A percentile compares a stretch with the other conserved stretches of the same genome.
phyloP scores from a whole-genome alignment of 371 early-diverging fungal genomes.

The Apophysomyces trapeziformis region DNA sequence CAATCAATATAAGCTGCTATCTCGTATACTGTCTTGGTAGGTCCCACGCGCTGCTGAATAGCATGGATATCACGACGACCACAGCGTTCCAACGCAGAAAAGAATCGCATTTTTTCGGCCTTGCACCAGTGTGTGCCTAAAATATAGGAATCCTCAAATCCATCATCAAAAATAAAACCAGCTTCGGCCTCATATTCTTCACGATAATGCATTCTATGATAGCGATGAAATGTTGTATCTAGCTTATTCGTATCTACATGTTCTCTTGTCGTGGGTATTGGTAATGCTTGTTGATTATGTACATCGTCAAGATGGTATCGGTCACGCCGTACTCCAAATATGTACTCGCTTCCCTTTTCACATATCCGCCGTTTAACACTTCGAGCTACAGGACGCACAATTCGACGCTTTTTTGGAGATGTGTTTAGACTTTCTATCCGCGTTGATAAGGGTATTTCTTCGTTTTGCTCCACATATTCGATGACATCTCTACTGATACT shows the following conservation, averaged over 20 bases:
- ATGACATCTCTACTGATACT: too few species aligned
- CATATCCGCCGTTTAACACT: neutral
- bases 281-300: neutral
- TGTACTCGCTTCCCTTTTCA: neutral
- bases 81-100: slow-evolving; percentile 31
- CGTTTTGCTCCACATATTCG: too few species aligned
- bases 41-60: slow-evolving; percentile 28
- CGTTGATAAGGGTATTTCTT: too few species aligned
- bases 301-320: neutral
- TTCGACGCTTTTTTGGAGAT: neutral
- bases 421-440: neutral
- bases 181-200: neutral
- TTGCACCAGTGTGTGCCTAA: slow-evolving; percentile 18
- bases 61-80: slow-evolving; percentile 15
- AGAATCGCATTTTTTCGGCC: slow-evolving; percentile 26
- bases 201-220: neutral
- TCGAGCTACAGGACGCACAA: neutral
- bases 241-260: neutral
- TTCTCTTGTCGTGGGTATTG: neutral
- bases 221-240: neutral
- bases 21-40: slow-evolving; percentile 26
- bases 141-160: slow-evolving; percentile 5
- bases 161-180: neutral
- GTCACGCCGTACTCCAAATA: neutral
- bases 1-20: slow-evolving; percentile 21